A percentile compares a stretch with the other conserved stretches of the same genome.
Evolutionary conservation across 2,329 filamentous ascomycete genomes (phyloP).

Genomic region (Fusarium tupiense): DNA sequence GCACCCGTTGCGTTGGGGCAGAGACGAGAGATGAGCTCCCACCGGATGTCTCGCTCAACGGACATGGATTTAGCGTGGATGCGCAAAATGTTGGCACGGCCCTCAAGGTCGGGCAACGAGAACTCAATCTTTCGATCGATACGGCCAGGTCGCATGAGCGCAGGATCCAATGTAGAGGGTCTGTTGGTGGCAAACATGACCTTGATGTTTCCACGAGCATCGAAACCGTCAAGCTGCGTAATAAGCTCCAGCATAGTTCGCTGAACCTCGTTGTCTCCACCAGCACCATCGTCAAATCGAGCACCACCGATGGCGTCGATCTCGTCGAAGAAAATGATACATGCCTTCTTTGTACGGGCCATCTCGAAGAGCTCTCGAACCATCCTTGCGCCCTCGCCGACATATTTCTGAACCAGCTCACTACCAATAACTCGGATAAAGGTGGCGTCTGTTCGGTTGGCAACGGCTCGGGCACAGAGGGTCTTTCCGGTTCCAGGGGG

Average conservation of each 20-base stretch:
- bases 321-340: constrained; percentile 98
- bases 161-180: constrained; percentile 94
- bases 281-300: constrained; percentile 95
- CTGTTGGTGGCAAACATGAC: constrained; percentile 99
- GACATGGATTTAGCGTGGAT: constrained; percentile 99
- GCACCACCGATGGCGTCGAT: constrained; percentile 96
- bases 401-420: constrained; percentile 98
- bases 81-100: constrained; percentile 94
- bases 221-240: constrained; percentile 96
- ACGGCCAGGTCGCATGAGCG: constrained; percentile 94
- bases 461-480: constrained; percentile 94
- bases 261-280: constrained; percentile 97
- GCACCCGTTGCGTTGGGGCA: constrained; percentile 98
- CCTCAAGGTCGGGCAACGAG: constrained; percentile 95
- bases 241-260: constrained; percentile 98
- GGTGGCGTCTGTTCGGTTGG: constrained; percentile 96
- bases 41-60: constrained; percentile 97
- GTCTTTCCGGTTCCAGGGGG: constrained; percentile 99
- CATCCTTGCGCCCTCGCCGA: constrained; percentile 98
- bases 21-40: constrained; percentile 96
- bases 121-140: constrained; percentile 99
- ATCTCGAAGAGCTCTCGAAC: constrained; percentile 99
- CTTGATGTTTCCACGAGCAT: constrained; percentile 97
- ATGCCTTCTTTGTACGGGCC: constrained; percentile 99
- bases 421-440: constrained; percentile 99